Conservation (phyloP, 768 basidiomycete species). For the Mycena vitilis region DNA sequence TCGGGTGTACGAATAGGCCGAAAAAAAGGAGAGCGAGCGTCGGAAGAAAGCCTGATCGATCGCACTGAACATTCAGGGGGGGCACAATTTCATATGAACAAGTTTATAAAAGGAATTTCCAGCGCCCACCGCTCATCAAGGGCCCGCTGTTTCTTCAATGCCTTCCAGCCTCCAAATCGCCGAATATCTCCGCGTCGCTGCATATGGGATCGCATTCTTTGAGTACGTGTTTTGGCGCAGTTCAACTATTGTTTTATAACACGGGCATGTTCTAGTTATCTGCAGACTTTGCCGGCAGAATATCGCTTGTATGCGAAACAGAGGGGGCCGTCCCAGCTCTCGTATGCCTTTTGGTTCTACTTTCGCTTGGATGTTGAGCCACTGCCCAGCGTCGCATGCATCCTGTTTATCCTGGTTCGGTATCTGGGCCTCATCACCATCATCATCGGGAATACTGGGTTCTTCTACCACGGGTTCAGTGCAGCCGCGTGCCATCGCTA, state of each 20-base stretch:
- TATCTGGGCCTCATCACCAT: constrained; percentile 20
- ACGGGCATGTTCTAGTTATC: constrained; percentile 4
- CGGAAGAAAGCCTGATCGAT: too few species aligned
- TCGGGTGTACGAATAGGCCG: too few species aligned
- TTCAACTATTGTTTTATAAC: background rate
- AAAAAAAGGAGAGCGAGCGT: too few species aligned
- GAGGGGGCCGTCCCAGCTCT: background rate
- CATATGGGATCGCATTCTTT: constrained; percentile 13
- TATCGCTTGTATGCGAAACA: constrained; percentile 18
- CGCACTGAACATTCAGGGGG: too few species aligned
- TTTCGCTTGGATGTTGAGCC: background rate
- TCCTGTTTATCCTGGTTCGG: constrained; percentile 25
- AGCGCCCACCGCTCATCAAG: too few species aligned
- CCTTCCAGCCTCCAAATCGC: background rate
- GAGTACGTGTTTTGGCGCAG: background rate
- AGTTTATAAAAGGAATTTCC: too few species aligned
- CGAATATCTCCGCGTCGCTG: constrained; percentile 16
- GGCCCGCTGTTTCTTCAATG: too few species aligned
- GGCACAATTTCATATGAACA: too few species aligned
- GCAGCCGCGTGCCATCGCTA: background rate
- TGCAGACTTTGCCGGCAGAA: constrained; percentile 17
- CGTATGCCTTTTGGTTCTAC: constrained; percentile 2
- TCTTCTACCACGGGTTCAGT: constrained; percentile 28
- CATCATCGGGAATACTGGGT: constrained; percentile 10
- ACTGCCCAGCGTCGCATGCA: background rate